These are phyloP conservation scores for Dalbergia oliveri DNA, from an alignment of 306 rosid species.

Conservation along the genomic window DNA sequence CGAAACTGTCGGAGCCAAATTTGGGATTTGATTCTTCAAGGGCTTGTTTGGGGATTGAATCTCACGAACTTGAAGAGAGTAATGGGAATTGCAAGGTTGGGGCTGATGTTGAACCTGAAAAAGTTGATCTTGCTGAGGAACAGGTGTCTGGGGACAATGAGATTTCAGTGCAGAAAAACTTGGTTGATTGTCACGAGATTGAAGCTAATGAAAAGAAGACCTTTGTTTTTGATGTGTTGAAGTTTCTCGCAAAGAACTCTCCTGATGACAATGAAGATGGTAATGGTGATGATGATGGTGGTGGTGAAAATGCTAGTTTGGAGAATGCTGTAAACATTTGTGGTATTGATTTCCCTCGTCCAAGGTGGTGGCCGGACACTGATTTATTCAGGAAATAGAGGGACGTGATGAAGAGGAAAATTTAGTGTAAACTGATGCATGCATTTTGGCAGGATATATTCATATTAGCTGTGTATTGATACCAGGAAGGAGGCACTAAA, in stretches of 20 bases:
- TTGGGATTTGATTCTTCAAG: not conserved
- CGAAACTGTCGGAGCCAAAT: constrained; percentile 35
- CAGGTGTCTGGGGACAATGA: not conserved
- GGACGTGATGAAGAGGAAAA: not conserved
- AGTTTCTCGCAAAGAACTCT: not conserved
- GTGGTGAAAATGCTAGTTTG: constrained; percentile 3
- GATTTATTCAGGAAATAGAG: not conserved
- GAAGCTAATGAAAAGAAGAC: not conserved
- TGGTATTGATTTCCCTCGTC: constrained; percentile 57
- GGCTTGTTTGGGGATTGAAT: not conserved
- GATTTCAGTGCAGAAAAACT: not conserved
- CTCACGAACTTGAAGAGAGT: not conserved
- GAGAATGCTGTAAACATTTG: constrained; percentile 33
- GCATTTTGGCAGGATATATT: not conserved
- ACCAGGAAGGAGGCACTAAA: too few relatives aligned
- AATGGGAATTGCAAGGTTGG: not conserved
- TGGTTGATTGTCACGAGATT: not conserved
- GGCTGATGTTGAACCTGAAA: not conserved
- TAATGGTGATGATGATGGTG: not conserved
- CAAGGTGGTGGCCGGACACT: constrained; percentile 45
- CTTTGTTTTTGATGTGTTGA: constrained; percentile 47
- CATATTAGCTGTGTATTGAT: too few relatives aligned
- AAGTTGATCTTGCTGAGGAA: not conserved
- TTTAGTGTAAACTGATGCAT: not conserved
- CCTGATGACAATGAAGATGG: not conserved